Percentiles rank a stretch among this genome's conserved stretches.
phyloP scores from a whole-genome alignment of 352 stramenopile genomes.

The Pythium rhizo-oryzae region DNA sequence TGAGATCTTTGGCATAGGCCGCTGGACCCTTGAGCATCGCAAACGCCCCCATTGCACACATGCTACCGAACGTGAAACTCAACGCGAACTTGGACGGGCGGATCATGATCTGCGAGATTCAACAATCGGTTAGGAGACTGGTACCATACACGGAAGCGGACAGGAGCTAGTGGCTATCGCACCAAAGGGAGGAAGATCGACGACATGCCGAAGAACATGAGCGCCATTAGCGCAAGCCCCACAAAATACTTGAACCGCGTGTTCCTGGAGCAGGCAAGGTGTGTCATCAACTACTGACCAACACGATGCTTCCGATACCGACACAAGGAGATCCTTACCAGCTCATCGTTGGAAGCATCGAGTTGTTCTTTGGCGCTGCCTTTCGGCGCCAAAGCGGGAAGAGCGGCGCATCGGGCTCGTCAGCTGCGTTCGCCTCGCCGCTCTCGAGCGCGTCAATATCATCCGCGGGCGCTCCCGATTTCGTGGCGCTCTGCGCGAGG shows the following conservation, averaged over 20 bases:
- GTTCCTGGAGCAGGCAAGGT: conserved; percentile 39
- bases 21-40: conserved; percentile 77
- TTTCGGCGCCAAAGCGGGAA: conserved; percentile 54
- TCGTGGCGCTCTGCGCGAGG: conserved; percentile 37
- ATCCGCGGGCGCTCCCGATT: conserved; percentile 19
- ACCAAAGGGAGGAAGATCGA: conserved; percentile 77
- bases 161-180: conserved; percentile 8
- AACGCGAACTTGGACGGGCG: conserved; percentile 83
- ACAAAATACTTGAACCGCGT: conserved; percentile 87
- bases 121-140: not conserved
- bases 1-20: conserved; percentile 52
- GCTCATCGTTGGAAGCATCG: conserved; percentile 55
- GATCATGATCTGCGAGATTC: conserved; percentile 59
- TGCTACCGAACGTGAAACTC: conserved; percentile 81
- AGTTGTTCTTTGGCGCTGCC: conserved; percentile 32
- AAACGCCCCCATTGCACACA: conserved; percentile 74
- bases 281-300: not conserved
- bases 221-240: conserved; percentile 58
- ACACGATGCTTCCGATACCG: not conserved
- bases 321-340: conserved; percentile 36
- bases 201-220: conserved; percentile 86
- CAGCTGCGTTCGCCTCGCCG: conserved; percentile 30
- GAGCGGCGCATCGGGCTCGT: conserved; percentile 30
- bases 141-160: not conserved
- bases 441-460: conserved; percentile 52